Evolutionary conservation across 306 rosid species (phyloP), one percentile per base, ranked within the genome.

Genomic region (Pterocarpus macrocarpus): DNA sequence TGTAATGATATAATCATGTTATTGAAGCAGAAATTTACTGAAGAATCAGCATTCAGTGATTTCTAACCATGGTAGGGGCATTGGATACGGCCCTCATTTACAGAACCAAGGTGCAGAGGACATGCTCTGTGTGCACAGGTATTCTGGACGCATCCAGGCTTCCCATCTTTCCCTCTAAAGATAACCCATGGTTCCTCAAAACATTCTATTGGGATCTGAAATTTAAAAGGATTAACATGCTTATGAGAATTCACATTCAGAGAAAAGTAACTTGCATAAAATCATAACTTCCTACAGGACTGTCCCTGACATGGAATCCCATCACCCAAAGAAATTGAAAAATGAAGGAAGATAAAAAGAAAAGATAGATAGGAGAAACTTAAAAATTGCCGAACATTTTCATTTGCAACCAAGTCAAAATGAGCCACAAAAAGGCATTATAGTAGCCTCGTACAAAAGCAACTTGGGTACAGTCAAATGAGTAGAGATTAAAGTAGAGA

Each of bases 41-140:
- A 12, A 64, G 30, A 71, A 45, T 58, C 12, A 66, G 12, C 47
- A 56, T 2, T 8, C 43, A 73, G 77, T 39, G 52, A 64, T 15
- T 61, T 88, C 97, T 88, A 77, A 93, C 98, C 97, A 53, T 93
- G 99, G 84, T 96, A 96, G 35, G 99, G 98, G 75, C 99, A 96
- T 74, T 89, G 90, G 76, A 96, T 89, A 59, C 97, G 97, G 50
- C 99, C 99, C 83, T 96, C 94, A 1, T 89, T 90, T 67, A 96
- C 97, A 2, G 98, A 89, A 75, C 99, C 99, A 36, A 96, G 98
- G 64, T 96, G 90, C 69, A 96, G 88, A 81, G 99, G 99, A 66
- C 98, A 96, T 17, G 99, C 98, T 84, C 99, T 85, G 75, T 96
- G 99, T 14, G 99, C 99, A 78, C 99, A 94, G 2, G 99, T 96